Evolutionary conservation across 2,329 filamentous ascomycete genomes (phyloP), one percentile per base, ranked within the genome.

Genomic region (Bertia moriformis): DNA sequence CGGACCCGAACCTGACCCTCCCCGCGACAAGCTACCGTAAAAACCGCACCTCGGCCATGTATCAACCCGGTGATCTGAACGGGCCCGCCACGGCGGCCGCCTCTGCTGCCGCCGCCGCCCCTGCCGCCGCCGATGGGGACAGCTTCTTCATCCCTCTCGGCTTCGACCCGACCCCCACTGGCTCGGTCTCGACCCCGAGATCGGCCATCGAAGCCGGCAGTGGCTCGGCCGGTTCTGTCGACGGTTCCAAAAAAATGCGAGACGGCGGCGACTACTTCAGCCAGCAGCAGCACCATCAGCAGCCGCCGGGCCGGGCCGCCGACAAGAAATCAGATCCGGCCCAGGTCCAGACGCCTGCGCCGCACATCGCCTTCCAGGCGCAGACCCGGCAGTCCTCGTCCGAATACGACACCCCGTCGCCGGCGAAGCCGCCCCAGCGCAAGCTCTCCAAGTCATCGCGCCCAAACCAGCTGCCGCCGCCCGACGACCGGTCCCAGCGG

Each of bases 341-440:
- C n/a, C n/a, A n/a, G n/a, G n/a, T n/a, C n/a, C 62, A 65, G 40
- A 55, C 62, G 42, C 71, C 77, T 2, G 87, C 84, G 14, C 85
- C 87, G n/a, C 87, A 94, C 51, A 93, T 93, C 49, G 83, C 86
- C 17, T 93, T 87, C 54, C 86, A 93, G 55, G 85, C 22, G 7
- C 22, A 93, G 50, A 74, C 75, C 2, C 73, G 83, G 35, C 69
- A 75, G 43, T 59, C 68, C 3, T 78, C 77, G 1, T 73, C 76
- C 2, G 73, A 79, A 10, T 60, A 74, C 18, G 65, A 73, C 19
- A 62, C 67, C 1, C 63, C 71, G 37, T 59, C 65, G 18, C 7
- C 22, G 7, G 7, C 22, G 22, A 77, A 66, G 49, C 57, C 60
- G 38, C 60, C 63, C 41, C 58, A 53, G 44, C 68, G 59, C 49